Percentiles rank a stretch among this genome's conserved stretches.
Evolutionary conservation across 352 stramenopile species (phyloP).

Genomic region (Phytopythium ostracodes): DNA sequence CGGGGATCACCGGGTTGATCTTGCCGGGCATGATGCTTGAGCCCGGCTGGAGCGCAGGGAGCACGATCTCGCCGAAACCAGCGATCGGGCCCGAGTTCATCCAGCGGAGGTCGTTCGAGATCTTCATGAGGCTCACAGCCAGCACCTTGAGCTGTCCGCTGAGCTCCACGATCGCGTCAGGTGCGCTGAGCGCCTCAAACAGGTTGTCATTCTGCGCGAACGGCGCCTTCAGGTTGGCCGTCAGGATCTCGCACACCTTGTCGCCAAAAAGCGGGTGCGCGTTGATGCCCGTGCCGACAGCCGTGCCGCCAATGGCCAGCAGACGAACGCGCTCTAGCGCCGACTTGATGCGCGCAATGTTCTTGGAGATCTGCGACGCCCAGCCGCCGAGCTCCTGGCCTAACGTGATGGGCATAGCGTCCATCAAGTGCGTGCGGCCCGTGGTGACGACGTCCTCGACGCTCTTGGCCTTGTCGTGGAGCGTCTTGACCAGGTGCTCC

Average conservation of each 20-base stretch:
- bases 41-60: conserved; percentile 91
- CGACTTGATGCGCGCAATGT: conserved; percentile 41
- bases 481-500: conserved; percentile 29
- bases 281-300: conserved; percentile 60
- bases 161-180: conserved; percentile 92
- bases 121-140: conserved; percentile 92
- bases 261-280: conserved; percentile 44
- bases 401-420: conserved; percentile 57
- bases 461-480: conserved; percentile 32
- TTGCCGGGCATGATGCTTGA: conserved; percentile 97
- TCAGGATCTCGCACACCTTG: conserved; percentile 38
- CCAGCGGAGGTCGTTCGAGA: conserved; percentile 92
- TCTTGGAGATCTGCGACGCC: conserved; percentile 49
- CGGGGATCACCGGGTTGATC: conserved; percentile 89
- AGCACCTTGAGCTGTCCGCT: conserved; percentile 91
- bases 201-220: conserved; percentile 54
- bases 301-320: conserved; percentile 53
- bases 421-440: conserved; percentile 73
- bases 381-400: conserved; percentile 46
- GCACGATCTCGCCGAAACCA: conserved; percentile 89
- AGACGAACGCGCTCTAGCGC: conserved; percentile 42
- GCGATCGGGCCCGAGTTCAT: conserved; percentile 91
- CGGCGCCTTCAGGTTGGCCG: conserved; percentile 25
- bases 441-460: conserved; percentile 50
- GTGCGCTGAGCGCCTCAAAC: conserved; percentile 89